Percentiles rank a stretch among this genome's conserved stretches.
Conservation (phyloP, 352 stramenopile species). For the Stramenopiles sp. region DNA sequence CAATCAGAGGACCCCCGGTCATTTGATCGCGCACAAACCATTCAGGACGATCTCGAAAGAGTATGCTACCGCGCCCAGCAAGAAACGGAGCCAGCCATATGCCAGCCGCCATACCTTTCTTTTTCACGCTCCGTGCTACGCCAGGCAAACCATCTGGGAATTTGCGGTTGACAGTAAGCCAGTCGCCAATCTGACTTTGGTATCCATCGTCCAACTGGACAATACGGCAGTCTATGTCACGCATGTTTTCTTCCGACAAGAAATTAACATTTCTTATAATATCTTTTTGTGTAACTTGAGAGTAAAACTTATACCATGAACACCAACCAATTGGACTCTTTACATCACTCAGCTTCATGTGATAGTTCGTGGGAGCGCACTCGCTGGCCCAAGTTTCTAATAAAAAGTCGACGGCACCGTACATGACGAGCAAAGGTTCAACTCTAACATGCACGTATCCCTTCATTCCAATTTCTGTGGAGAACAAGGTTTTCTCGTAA, state of each 20-base stretch:
- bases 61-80: not conserved
- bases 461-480: conserved; percentile 1
- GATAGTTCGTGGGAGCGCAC: not conserved
- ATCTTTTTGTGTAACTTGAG: not conserved
- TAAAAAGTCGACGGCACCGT: not conserved
- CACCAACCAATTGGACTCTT: not conserved
- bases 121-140: not conserved
- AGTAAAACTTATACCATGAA: conserved; percentile 9
- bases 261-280: not conserved
- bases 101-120: conserved; percentile 3
- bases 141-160: conserved; percentile 9
- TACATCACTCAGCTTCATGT: not conserved
- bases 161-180: not conserved
- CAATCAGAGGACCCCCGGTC: not conserved
- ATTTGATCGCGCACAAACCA: not conserved
- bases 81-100: conserved; percentile 11
- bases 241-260: not conserved
- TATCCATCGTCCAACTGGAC: conserved; percentile 4
- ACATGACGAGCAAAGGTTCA: not conserved
- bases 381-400: conserved; percentile 4
- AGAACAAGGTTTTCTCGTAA: conserved; percentile 10
- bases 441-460: not conserved
- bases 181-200: conserved; percentile 8
- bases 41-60: conserved; percentile 5
- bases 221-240: not conserved